Conservation (phyloP, 2,329 filamentous ascomycete genomes). For the Colletotrichum godetiae region DNA sequence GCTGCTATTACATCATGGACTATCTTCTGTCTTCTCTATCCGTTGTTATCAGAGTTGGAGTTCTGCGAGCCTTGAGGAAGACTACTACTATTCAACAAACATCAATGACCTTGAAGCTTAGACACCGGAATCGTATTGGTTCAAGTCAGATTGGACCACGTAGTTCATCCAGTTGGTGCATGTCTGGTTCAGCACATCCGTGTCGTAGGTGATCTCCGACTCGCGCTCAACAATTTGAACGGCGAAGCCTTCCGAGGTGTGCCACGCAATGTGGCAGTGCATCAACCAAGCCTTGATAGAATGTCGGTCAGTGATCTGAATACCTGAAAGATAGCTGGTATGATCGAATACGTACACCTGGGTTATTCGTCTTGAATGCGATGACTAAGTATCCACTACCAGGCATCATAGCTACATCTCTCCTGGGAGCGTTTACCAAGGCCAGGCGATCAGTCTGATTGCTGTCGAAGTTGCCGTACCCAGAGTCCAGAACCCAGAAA, state of each 20-base stretch:
- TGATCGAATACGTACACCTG: conserved; percentile 44
- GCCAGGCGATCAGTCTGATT: conserved; percentile 21
- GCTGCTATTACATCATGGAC: no score
- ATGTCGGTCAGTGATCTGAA: no score
- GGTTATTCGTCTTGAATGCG: conserved; percentile 61
- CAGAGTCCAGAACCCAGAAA: conserved; percentile 41
- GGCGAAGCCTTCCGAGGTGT: conserved; percentile 43
- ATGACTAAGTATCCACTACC: conserved; percentile 57
- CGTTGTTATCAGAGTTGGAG: no score
- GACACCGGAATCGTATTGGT: no score
- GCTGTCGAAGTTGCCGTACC: conserved; percentile 31
- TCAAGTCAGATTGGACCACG: no score
- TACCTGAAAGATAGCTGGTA: no score
- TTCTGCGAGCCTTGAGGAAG: no score
- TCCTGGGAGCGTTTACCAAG: conserved; percentile 58
- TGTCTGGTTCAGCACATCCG: neutral
- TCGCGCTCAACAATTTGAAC: conserved; percentile 40
- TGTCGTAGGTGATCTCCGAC: conserved; percentile 35
- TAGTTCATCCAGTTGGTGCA: no score
- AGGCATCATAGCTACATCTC: conserved; percentile 63
- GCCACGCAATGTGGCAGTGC: conserved; percentile 63
- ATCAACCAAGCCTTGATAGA: conserved; percentile 52
- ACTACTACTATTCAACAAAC: no score
- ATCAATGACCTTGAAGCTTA: no score
- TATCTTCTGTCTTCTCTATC: no score